These are phyloP conservation scores for Asterochloris sp. DNA, from an alignment of 139 green algal genomes.

Conservation along the genomic window DNA sequence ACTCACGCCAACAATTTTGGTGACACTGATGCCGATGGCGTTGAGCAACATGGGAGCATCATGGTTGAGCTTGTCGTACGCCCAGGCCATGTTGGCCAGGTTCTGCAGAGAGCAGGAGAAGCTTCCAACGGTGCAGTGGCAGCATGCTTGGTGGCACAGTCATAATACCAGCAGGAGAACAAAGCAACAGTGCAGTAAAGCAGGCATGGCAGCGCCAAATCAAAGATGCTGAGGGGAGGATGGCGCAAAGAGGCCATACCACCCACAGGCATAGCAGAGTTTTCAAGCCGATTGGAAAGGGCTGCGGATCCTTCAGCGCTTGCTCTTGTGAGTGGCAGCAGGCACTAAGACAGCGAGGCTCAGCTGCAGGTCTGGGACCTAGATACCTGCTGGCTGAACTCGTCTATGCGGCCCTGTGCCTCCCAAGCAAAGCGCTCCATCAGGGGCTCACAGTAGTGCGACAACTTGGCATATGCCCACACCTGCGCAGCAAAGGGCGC, in stretches of 20 bases:
- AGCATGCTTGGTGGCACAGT: no score
- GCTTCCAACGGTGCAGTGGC: no score
- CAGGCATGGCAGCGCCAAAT: background rate
- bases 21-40: constrained; percentile 22
- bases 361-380: no score
- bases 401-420: constrained; percentile 24
- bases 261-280: constrained; percentile 39
- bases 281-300: no score
- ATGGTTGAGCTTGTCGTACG: constrained; percentile 41
- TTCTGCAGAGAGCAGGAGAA: background rate
- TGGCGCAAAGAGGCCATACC: background rate
- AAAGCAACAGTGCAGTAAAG: no score
- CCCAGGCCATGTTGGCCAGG: constrained; percentile 42
- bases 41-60: constrained; percentile 37
- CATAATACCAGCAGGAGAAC: no score
- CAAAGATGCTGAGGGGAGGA: background rate
- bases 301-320: no score
- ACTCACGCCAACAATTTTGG: constrained; percentile 15
- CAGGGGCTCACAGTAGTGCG: constrained; percentile 31
- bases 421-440: constrained; percentile 37
- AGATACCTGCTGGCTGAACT: constrained; percentile 30
- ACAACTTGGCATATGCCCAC: constrained; percentile 51
- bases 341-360: no score
- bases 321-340: no score
- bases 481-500: constrained; percentile 6